Evolutionary conservation across 495 filamentous ascomycete genomes (phyloP).

Genomic region (Daldinia loculata): DNA sequence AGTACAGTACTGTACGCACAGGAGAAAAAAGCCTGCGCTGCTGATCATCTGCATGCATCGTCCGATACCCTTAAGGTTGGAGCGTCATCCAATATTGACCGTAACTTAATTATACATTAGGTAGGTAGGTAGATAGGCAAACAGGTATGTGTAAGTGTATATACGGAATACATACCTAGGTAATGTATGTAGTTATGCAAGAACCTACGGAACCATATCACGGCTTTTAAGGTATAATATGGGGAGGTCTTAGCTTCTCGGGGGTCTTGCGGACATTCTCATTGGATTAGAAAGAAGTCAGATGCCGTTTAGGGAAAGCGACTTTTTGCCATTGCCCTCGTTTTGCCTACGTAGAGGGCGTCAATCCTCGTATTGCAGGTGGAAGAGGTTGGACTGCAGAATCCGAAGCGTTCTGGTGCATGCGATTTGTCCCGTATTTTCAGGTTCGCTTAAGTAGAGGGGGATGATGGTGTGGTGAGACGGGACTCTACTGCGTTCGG

Average conservation of each 20-base stretch:
- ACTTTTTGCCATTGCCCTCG: slow-evolving; percentile 28
- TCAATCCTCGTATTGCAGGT: slow-evolving; percentile 39
- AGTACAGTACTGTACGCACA: neutral
- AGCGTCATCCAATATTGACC: slow-evolving; percentile 23
- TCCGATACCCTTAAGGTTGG: slow-evolving; percentile 31
- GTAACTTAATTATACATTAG: slow-evolving; percentile 1
- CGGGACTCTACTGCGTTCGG: slow-evolving; percentile 15
- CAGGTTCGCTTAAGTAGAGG: slow-evolving; percentile 28
- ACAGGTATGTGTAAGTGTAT: neutral
- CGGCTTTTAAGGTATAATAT: neutral
- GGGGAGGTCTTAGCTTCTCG: neutral
- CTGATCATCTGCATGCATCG: slow-evolving; percentile 35
- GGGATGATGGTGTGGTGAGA: slow-evolving; percentile 22
- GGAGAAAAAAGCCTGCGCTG: slow-evolving; percentile 4
- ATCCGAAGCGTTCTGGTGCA: slow-evolving; percentile 32
- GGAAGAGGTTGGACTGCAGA: slow-evolving; percentile 36
- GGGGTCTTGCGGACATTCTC: slow-evolving; percentile 4
- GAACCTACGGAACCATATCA: slow-evolving; percentile 6
- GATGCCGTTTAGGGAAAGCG: slow-evolving; percentile 41
- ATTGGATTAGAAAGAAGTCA: slow-evolving; percentile 34
- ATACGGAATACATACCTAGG: no score
- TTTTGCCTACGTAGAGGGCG: slow-evolving; percentile 22
- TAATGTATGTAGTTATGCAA: neutral
- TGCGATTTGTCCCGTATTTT: slow-evolving; percentile 24
- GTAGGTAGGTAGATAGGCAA: no score